Base-by-base conservation (phyloP, 305 asterid genomes). In the Fraxinus greggii region DNA sequence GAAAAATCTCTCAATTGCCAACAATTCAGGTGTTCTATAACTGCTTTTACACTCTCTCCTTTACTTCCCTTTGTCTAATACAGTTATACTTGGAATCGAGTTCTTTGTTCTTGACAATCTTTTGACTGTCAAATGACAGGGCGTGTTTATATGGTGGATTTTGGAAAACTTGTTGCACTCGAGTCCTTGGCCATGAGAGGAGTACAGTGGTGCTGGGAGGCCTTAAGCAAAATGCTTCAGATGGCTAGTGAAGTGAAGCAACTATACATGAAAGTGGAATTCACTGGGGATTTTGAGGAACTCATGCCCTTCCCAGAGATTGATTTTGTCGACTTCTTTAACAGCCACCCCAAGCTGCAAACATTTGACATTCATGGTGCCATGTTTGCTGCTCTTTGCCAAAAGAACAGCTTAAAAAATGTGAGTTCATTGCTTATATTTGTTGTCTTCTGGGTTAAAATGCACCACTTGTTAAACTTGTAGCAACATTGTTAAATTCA, bases 301-400 rank as follows among this genome's bases (percentile, higher is more conserved):
- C 97, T 92, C 83, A 77, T 88, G 83, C 97, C 98, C 36, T 96
- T 96, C 69, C 99, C 98, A 0, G 98, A 94, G 88, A 86, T 94
- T 78, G 97, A 96, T 82, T 83, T 96, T 45, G 98, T 92, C 12
- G 97, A 93, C 42, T 96, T 96, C 95, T 96, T 96, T 81, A 94
- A 96, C 89, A 87, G 87, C 85, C 99, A 94, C 78, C 93, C 93
- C 19, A 94, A 92, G 93, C 90, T 96, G 72, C 91, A 86, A 63
- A 92, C 90, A 3, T 91, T 96, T 61, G 99, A 93, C 74, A 88
- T 94, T 65, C 98, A 96, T 38, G 99, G 99, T 61, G 99, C 99
- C 69, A 92, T 96, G 97, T 96, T 96, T 85, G 99, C 99, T 69
- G 98, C 98, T 36, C 90, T 96, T 76, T 92, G 98, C 88, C 99